Evolutionary conservation across 2,329 filamentous ascomycete species (phyloP), one percentile per base, ranked within the genome.

Genomic region (Aspergillus candidus): DNA sequence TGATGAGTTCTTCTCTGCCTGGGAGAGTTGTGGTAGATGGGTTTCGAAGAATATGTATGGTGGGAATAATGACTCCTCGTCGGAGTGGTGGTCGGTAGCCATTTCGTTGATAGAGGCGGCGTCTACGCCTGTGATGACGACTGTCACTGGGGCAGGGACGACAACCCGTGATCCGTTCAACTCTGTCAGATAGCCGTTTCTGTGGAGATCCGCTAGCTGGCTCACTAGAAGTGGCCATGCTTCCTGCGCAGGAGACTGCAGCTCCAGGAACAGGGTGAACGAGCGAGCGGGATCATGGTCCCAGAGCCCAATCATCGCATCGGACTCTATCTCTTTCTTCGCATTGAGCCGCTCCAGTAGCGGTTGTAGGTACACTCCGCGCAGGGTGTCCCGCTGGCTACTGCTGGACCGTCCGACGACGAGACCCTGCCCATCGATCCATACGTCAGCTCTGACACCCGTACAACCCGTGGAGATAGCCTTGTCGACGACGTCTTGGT

Each of bases 231-330:
- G 32, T 13, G 53, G 50, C 43, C 53, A 58, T 4, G 51, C 40
- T 4, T 44, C 44, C 5, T 43, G 42, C 2, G 51, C 22, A 4
- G 54, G 38, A 1, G 55, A 52, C 27, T 52, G 52, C 6, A 56
- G 40, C 39, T 62, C 50, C 34, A 65, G 35, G 3, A 58, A 44
- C 6, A 65, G 48, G 29, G 52, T 45, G 32, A 61, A 60, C 2
- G 55, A 39, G 12, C 40, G 49, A 3, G 31, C 12, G 1, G 49
- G 34, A 12, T 54, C 38, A 4, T 44, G 14, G 2, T 46, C 46
- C 6, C 53, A 50, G 4, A 55, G 13, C 1, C 52, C 50, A 11
- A 36, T 33, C 6, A 35, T 15, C 1, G 13, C 30, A 4, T 32
- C 12, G 13, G 43, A 35, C 7, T 12, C 18, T 4, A n/a, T n/a